Evolutionary conservation across 768 basidiomycete genomes (phyloP), one percentile per base, ranked within the genome.

Genomic region (Strobilomyces dryophilus): DNA sequence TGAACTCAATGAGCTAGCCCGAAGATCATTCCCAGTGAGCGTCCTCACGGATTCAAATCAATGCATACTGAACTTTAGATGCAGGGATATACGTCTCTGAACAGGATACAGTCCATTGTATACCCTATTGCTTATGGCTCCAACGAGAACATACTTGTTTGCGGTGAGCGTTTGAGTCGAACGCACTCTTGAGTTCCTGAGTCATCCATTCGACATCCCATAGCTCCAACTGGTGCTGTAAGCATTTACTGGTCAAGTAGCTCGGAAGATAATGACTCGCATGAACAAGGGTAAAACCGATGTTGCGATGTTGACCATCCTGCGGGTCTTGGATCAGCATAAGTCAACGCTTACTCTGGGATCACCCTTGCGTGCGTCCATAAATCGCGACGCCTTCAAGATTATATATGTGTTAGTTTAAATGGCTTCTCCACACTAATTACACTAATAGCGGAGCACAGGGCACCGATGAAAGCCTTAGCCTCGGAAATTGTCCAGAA

Each of bases 381-480:
- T 95, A 50, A 67, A 82, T 53, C 76, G 78, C 29, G 78, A 90
- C 55, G 72, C 82, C 2, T 98, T 97, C 77, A 98, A 99, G 71
- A 85, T 99, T 56, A 94, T 99, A 44, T 99, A 99, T 60, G 97
- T 99, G 90, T 90, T 64, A 64, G 82, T 65, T 2, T 31, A 18
- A 17, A 27, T 18, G 12, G 36, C 47, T 4, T 11, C 42, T 36
- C 40, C 50, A 15, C 17, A 1, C 15, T 2, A 17, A 36, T 39
- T 20, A 27, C 42, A 18, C 44, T 54, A 20, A 56, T 31, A 32
- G 29, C 27, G 21, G 39, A 47, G 7, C 11, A 12, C 52, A 93
- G 91, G 26, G 97, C 97, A 8, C 97, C 97, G 0, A 98, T 99
- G 93, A 99, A 99, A 67, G 97, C 97, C 0, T 72, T 99, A 36